Evolutionary conservation across 148 eudicot genomes (phyloP).

Genomic region (Fagopyrum esculentum): DNA sequence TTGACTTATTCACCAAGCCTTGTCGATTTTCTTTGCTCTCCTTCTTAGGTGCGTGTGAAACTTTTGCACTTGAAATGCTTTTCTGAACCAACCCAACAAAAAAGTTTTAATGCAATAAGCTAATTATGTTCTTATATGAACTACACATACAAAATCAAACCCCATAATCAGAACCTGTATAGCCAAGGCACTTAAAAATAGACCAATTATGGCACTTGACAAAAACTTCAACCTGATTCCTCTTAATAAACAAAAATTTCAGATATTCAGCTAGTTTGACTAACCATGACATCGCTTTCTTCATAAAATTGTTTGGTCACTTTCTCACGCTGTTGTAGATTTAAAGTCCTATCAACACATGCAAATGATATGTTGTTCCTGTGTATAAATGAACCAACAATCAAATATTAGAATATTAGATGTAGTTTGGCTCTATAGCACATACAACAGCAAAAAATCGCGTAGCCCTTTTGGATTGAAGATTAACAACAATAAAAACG

Average conservation of each 20-base stretch:
- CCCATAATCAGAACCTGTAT: constrained; percentile 72
- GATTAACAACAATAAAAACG: neutral
- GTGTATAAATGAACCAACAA: constrained; percentile 11
- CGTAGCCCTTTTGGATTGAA: constrained; percentile 47
- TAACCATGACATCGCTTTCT: constrained; percentile 63
- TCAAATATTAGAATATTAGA: neutral
- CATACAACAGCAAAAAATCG: constrained; percentile 36
- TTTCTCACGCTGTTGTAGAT: constrained; percentile 86
- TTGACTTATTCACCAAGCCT: too few species aligned
- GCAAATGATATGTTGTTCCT: constrained; percentile 78
- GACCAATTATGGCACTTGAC: neutral
- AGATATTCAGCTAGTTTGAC: constrained; percentile 13
- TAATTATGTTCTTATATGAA: too few species aligned
- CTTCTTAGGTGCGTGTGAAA: too few species aligned
- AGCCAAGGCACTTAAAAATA: neutral
- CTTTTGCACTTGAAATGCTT: too few species aligned
- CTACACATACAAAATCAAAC: too few species aligned
- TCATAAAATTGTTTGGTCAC: constrained; percentile 90
- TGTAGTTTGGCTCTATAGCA: neutral
- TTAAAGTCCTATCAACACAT: constrained; percentile 91
- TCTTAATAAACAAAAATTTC: neutral
- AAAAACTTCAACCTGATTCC: neutral
- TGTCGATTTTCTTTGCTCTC: too few species aligned
- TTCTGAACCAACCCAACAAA: too few species aligned
- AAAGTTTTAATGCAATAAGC: too few species aligned